phyloP scores from a whole-genome alignment of 768 basidiomycete species.

The Leccinum variicolor region DNA sequence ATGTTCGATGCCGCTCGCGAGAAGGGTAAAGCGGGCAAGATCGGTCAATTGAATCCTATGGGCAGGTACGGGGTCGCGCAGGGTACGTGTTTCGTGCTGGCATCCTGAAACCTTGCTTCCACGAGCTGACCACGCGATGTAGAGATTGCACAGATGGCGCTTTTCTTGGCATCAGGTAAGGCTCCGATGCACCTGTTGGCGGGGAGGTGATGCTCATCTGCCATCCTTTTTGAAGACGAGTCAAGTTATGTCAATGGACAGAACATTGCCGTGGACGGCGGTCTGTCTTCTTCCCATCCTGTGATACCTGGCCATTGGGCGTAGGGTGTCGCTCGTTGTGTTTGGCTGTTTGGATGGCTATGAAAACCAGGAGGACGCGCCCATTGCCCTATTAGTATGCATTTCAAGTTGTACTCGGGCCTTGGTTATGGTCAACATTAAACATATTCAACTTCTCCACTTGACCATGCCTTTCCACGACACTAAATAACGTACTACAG shows the following conservation, averaged over 20 bases:
- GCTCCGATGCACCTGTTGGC: slow-evolving; percentile 1
- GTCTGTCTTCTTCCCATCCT: slow-evolving; percentile 75
- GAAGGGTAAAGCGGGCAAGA: slow-evolving; percentile 68
- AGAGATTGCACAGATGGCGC: slow-evolving; percentile 85
- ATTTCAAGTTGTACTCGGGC: neutral
- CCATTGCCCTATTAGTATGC: neutral
- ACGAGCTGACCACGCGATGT: slow-evolving; percentile 12
- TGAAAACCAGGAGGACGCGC: neutral
- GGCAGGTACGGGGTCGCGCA: slow-evolving; percentile 79
- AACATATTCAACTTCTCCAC: neutral
- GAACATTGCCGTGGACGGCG: slow-evolving; percentile 84
- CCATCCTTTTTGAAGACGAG: slow-evolving; percentile 51
- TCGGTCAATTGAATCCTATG: slow-evolving; percentile 79
- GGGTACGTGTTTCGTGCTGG: slow-evolving; percentile 42
- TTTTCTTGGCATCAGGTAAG: slow-evolving; percentile 87
- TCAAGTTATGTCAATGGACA: slow-evolving; percentile 93
- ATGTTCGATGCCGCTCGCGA: slow-evolving; percentile 76
- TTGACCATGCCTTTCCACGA: neutral
- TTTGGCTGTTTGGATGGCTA: neutral
- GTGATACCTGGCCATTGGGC: slow-evolving; percentile 72
- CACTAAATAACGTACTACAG: neutral
- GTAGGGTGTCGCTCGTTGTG: slow-evolving; percentile 29
- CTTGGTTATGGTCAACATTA: neutral
- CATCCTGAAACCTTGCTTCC: slow-evolving; percentile 11
- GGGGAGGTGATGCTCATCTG: slow-evolving; percentile 1